A percentile compares a stretch with the other conserved stretches of the same genome.
Conservation (phyloP, 2,329 filamentous ascomycete species). For the Dactylellina drechsleri region DNA sequence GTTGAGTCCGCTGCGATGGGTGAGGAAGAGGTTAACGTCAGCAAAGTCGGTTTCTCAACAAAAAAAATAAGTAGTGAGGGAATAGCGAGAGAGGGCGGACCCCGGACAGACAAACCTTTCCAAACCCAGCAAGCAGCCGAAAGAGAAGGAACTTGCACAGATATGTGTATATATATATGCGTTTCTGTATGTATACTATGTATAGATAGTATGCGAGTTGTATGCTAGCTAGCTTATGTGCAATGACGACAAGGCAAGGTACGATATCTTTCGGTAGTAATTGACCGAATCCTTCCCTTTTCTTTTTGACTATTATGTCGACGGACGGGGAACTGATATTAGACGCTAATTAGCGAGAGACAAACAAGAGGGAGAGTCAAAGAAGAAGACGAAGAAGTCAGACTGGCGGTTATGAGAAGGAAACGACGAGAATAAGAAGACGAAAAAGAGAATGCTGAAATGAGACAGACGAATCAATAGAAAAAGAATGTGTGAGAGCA, state of each 20-base stretch:
- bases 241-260: constrained; percentile 15
- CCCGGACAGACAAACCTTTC: constrained; percentile 15
- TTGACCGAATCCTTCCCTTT: background rate
- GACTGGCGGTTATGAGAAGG: constrained; percentile 27
- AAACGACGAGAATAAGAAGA: constrained; percentile 19
- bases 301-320: background rate
- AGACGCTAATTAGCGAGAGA: background rate
- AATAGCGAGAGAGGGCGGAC: constrained; percentile 1
- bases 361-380: constrained; percentile 6
- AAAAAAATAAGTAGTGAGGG: constrained; percentile 23
- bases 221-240: background rate
- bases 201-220: background rate
- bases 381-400: constrained; percentile 28
- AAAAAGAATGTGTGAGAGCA: background rate
- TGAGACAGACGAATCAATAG: too few relatives aligned
- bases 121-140: background rate
- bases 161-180: background rate
- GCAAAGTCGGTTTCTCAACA: constrained; percentile 51
- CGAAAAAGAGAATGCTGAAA: background rate
- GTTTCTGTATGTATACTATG: constrained; percentile 1
- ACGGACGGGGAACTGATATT: constrained; percentile 16
- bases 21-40: constrained; percentile 46
- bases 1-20: background rate
- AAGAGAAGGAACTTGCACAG: too few relatives aligned
- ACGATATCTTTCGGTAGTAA: background rate